Evolutionary conservation across 208 protist genomes (phyloP), one percentile per base, ranked within the genome.

Genomic region (Plasmodiophora brassicae): DNA sequence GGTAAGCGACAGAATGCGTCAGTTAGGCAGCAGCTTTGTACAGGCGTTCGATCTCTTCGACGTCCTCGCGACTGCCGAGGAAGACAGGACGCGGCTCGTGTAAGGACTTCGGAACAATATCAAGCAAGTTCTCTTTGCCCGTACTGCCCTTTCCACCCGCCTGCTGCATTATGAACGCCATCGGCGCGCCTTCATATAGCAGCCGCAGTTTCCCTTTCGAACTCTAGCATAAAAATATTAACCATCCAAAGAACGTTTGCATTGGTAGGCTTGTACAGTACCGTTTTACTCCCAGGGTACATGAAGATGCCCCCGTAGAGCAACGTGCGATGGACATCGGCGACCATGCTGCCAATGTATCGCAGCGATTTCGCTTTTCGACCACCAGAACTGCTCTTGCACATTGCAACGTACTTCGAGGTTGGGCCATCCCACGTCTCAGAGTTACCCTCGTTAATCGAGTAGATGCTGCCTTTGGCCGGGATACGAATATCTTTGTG

Each of bases 301-400:
- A 96, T 96, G 92, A 98, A 99, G 86, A 99, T 97, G 87, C 98
- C 98, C 32, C 98, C 98, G 91, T 99, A 98, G 1, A 98, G 92
- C 1, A 99, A 90, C 8, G 97, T 99, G 85, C 98, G 94, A 93
- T 98, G 97, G n/a, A 99, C 94, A 90, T 99, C 98, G 43, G 94
- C 96, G 1, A 95, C 93, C 92, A 95, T 93, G 53, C 45, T 87
- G 65, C 93, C 92, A 45, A 93, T 91, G 32, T 93, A 94, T 46
- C 92, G 50, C 5, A 86, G 28, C 0, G 92, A 91, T 36, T 91
- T 91, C 46, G 88, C 86, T 50, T 36, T 20, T 71, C 25, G 50
- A 14, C 50, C 50, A 25, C 20, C 20, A 28, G 50, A 14, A 57
- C 20, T 25, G 25, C 20, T 25, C 25, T 57, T 57, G 25, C 50